phyloP scores from a whole-genome alignment of 305 asterid genomes.

The Solanum hybrid region DNA sequence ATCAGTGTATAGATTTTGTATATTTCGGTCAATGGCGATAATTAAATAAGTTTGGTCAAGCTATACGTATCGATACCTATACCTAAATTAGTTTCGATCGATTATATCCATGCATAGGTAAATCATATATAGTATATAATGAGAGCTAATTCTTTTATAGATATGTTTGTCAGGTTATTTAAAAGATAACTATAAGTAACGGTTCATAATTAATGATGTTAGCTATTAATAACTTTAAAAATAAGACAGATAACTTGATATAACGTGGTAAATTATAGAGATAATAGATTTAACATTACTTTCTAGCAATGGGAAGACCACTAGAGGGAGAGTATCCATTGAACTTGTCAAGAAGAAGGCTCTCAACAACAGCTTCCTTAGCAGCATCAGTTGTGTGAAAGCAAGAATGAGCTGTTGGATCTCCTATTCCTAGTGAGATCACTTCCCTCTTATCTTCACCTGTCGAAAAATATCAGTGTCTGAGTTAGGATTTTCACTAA shows the following conservation, averaged over 20 bases:
- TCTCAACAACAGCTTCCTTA: constrained; percentile 11
- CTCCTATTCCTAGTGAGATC: constrained; percentile 28
- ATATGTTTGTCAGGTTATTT: not conserved
- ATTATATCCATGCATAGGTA: not conserved
- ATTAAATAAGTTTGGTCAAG: not conserved
- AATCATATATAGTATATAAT: not conserved
- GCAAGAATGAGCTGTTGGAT: constrained; percentile 15
- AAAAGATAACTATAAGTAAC: not conserved
- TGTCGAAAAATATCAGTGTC: not conserved
- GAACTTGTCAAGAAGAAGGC: constrained; percentile 17
- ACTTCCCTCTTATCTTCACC: constrained; percentile 1
- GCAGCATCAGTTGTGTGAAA: constrained; percentile 17
- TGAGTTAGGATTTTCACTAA: not conserved
- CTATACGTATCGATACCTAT: not conserved
- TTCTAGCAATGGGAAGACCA: constrained; percentile 31
- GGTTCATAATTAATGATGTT: not conserved
- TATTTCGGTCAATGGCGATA: not conserved
- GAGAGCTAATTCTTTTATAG: not conserved
- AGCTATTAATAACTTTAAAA: not conserved
- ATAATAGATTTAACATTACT: not conserved
- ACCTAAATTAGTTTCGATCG: not conserved
- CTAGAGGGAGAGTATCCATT: constrained; percentile 28
- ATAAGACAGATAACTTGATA: not conserved
- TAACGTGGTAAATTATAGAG: not conserved
- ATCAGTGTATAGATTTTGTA: not conserved